Conservation (phyloP, 2,329 filamentous ascomycete genomes). For the Aspergillus intermedius region DNA sequence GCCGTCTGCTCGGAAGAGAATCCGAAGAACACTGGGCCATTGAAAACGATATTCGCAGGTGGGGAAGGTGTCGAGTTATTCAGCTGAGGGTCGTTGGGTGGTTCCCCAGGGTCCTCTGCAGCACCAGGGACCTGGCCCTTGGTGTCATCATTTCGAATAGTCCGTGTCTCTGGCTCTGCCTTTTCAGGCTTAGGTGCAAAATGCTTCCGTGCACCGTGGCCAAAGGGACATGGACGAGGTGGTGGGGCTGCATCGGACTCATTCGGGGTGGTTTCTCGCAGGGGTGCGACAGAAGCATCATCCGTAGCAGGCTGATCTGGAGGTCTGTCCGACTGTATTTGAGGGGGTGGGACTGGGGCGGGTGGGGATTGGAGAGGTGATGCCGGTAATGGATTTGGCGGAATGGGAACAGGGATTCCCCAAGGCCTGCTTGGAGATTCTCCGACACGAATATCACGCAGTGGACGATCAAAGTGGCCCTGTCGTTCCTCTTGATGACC, state of each 20-base stretch:
- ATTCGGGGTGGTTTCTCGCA: conserved; percentile 4
- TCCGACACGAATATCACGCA: conserved; percentile 86
- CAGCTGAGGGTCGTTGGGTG: conserved; percentile 5
- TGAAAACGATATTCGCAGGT: conserved; percentile 72
- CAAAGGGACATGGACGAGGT: conserved; percentile 31
- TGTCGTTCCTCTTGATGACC: conserved; percentile 51
- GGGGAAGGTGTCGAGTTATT: conserved; percentile 13
- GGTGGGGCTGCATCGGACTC: conserved; percentile 10
- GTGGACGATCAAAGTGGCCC: conserved; percentile 71
- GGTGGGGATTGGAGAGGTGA: conserved; percentile 18
- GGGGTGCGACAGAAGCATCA: conserved; percentile 7
- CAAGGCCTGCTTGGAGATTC: conserved; percentile 90
- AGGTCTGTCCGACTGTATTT: conserved; percentile 10
- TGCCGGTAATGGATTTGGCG: conserved; percentile 33
- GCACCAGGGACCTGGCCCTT: conserved; percentile 5
- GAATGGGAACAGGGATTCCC: conserved; percentile 75
- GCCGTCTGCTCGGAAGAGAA: conserved; percentile 81
- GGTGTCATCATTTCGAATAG: conserved; percentile 9
- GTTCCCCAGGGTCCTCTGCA: conserved; percentile 2
- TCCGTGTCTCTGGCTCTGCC: conserved; percentile 9
- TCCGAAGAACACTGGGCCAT: conserved; percentile 88
- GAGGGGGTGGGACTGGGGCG: conserved; percentile 13
- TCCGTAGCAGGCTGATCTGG: conserved; percentile 5
- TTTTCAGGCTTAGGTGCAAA: conserved; percentile 5
- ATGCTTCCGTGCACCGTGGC: conserved; percentile 18